Base-by-base conservation (phyloP, 257 asterid species). In the Primulina tabacum region DNA sequence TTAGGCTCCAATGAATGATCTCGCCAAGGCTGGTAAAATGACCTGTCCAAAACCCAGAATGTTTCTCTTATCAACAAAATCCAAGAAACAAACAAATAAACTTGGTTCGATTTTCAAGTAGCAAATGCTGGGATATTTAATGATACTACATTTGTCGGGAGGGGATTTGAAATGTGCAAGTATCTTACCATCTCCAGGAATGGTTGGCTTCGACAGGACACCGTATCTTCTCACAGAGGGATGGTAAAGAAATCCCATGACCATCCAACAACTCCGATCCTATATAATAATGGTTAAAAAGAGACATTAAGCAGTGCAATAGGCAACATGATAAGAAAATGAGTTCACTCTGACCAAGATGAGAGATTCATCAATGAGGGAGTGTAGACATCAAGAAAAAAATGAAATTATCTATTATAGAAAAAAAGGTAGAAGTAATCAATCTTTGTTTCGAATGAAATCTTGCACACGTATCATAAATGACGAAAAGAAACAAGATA, bases 171-270 rank as follows among this genome's bases (percentile, higher is more conserved):
- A 73, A 63, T 5, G 17, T 5, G 63, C 28, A 67, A 47, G 57
- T 52, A 60, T 68, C 75, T 83, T 87, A 92, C 98, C 97, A 90
- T 87, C 93, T 87, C 97, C 97, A 92, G 55, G 84, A 59, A 75
- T 92, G 85, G 81, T 84, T 84, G 64, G 92, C 95, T 86, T 92
- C 97, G 0, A 79, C 83, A 21, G 97, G 97, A 75, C 86, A 75
- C 50, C 56, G 87, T 47, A 92, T 82, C 82, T 80, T 88, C 50
- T 82, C 75, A 77, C 82, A 81, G 73, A 83, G 86, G 8, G 78
- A 76, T 26, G 82, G 59, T 72, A 84, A 79, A 69, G 84, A 80
- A 73, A 60, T 74, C 55, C 66, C 81, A 61, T 16, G 63, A 66
- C 70, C 83, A 47, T 38, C 76, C 60, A 58, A 55, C 20, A 64